phyloP scores from a whole-genome alignment of 1,284 basidiomycete species.

The Malassezia cuniculi region DNA sequence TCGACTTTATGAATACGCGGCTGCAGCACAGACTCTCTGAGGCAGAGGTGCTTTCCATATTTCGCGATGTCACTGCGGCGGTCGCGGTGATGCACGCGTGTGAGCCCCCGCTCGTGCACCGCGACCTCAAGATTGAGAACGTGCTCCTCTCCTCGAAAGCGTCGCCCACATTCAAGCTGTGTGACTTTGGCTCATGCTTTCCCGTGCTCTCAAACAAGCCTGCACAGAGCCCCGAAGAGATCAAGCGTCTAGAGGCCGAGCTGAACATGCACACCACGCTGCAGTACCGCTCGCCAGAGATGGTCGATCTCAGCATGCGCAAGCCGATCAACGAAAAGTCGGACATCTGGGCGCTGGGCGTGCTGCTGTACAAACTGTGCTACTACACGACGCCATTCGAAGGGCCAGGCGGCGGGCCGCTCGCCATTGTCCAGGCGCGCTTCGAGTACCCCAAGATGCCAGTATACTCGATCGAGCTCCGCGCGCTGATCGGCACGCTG shows the following conservation, averaged over 20 bases:
- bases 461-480: conserved; percentile 74
- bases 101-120: conserved; percentile 75
- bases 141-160: conserved; percentile 57
- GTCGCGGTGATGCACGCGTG: conserved; percentile 69
- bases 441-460: conserved; percentile 62
- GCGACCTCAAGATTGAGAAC: conserved; percentile 91
- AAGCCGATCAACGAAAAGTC: conserved; percentile 80
- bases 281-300: conserved; percentile 90
- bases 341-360: conserved; percentile 66
- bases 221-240: conserved; percentile 43
- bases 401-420: conserved; percentile 62
- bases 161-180: conserved; percentile 65
- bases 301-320: conserved; percentile 80
- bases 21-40: conserved; percentile 84
- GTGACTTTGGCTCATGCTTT: conserved; percentile 91
- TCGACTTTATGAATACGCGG: conserved; percentile 97
- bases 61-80: conserved; percentile 47
- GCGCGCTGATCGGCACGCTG: conserved; percentile 57
- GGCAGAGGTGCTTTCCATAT: conserved; percentile 90
- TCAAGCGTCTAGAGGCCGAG: conserved; percentile 75
- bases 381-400: conserved; percentile 95
- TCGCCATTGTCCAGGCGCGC: conserved; percentile 91
- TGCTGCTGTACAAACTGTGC: conserved; percentile 69
- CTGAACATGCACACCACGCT: conserved; percentile 87
- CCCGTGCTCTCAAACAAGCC: conserved; percentile 45